These are phyloP conservation scores for Lolium perenne DNA, from an alignment of 176 grass and related monocot species.

Conservation along the genomic window DNA sequence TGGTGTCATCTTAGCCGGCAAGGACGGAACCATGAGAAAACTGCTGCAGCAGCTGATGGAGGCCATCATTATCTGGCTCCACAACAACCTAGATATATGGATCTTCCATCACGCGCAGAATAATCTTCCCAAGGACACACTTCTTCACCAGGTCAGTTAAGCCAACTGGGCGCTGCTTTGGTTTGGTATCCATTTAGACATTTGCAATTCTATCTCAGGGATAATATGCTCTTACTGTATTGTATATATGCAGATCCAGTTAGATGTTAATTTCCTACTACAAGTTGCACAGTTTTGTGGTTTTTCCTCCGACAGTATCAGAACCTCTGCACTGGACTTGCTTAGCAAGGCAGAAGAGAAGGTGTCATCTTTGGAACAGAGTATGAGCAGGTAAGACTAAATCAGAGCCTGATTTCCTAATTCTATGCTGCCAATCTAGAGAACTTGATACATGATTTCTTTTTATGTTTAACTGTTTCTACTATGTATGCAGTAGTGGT, in stretches of 20 bases:
- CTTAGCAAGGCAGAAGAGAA: constrained; percentile 24
- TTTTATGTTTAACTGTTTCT: not conserved
- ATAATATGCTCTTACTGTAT: not conserved
- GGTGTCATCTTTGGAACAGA: constrained; percentile 5
- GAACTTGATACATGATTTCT: not conserved
- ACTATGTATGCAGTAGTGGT: not conserved
- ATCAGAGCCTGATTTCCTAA: not conserved
- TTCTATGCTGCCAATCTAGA: not conserved
- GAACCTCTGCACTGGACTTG: constrained; percentile 27
- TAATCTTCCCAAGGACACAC: constrained; percentile 20
- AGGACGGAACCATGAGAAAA: constrained; percentile 43
- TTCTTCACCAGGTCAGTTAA: constrained; percentile 43
- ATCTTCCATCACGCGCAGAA: constrained; percentile 27
- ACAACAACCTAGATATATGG: constrained; percentile 38
- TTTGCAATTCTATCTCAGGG: not conserved
- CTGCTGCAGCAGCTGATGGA: constrained; percentile 57
- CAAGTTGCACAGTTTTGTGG: constrained; percentile 49
- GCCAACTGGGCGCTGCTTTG: not conserved
- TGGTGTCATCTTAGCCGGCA: constrained; percentile 43
- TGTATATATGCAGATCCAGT: constrained; percentile 41
- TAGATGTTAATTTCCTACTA: constrained; percentile 66
- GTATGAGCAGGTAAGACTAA: constrained; percentile 23
- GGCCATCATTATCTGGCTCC: constrained; percentile 52
- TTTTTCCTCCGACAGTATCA: constrained; percentile 46
- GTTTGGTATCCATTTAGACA: not conserved